Percentiles rank a stretch among this genome's conserved stretches.
Conservation (phyloP, 306 rosid species). For the Neltuma alba region DNA sequence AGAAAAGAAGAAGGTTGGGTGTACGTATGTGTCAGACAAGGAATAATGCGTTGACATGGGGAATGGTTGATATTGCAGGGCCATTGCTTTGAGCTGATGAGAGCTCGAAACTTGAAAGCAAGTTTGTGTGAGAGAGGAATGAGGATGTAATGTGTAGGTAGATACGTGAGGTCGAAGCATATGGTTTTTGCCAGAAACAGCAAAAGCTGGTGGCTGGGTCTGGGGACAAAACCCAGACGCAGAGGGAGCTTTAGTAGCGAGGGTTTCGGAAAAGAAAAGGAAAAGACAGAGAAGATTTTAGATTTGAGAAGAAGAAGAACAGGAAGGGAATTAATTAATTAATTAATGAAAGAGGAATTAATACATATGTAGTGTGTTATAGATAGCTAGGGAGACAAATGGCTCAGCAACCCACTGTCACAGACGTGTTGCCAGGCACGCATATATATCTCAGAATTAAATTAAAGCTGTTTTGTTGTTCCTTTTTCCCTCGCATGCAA, state of each 20-base stretch:
- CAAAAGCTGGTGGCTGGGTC: conserved; percentile 16
- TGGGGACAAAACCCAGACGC: background rate
- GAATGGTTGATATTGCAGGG: background rate
- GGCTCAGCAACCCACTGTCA: conserved; percentile 3
- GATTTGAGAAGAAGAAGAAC: background rate
- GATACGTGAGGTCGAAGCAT: background rate
- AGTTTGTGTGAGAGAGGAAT: background rate
- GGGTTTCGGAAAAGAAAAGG: background rate
- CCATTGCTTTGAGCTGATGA: background rate
- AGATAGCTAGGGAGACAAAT: conserved; percentile 8
- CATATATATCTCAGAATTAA: background rate
- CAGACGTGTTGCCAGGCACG: conserved; percentile 17
- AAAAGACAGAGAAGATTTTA: background rate
- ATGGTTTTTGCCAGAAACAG: conserved; percentile 14
- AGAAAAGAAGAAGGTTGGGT: background rate
- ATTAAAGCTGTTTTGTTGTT: background rate
- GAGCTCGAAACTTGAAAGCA: background rate
- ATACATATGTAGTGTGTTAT: background rate
- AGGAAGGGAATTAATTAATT: background rate
- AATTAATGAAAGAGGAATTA: background rate
- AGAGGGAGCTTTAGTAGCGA: background rate
- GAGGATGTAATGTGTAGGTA: background rate
- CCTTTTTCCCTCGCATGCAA: background rate
- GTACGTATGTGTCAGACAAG: background rate
- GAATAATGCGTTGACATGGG: background rate